Evolutionary conservation across 1,284 basidiomycete species (phyloP).

Genomic region (Heterobasidion occidentale): DNA sequence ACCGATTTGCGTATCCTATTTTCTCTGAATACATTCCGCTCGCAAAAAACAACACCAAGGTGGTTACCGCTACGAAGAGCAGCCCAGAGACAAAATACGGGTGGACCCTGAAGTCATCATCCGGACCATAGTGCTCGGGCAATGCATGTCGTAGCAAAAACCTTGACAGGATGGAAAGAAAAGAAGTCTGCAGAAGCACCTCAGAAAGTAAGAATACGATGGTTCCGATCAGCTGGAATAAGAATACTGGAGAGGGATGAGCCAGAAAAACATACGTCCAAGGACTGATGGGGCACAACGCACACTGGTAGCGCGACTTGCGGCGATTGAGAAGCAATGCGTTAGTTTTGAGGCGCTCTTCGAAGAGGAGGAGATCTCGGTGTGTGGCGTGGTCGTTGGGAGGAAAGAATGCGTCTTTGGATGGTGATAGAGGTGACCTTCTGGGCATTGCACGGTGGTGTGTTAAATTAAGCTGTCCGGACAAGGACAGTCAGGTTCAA

Average conservation of each 20-base stretch:
- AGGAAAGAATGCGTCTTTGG: slow-evolving; percentile 38
- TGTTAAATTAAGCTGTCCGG: neutral
- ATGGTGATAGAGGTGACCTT: slow-evolving; percentile 8
- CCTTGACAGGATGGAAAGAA: slow-evolving; percentile 59
- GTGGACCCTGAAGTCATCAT: slow-evolving; percentile 40
- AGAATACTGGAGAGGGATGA: slow-evolving; percentile 50
- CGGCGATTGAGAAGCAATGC: slow-evolving; percentile 75
- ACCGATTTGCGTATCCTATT: slow-evolving; percentile 95
- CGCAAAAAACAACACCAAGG: slow-evolving; percentile 91
- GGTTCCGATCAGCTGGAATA: slow-evolving; percentile 57
- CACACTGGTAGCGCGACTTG: slow-evolving; percentile 85
- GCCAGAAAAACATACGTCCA: neutral
- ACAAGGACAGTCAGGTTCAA: neutral
- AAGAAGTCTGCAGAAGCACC: slow-evolving; percentile 61
- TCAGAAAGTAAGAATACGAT: slow-evolving; percentile 71
- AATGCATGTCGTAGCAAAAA: slow-evolving; percentile 39
- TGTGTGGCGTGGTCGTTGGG: slow-evolving; percentile 71
- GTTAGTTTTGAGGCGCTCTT: slow-evolving; percentile 93
- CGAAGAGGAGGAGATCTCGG: slow-evolving; percentile 87
- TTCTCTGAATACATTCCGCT: slow-evolving; percentile 96
- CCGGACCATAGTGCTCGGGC: slow-evolving; percentile 36
- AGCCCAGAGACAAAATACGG: slow-evolving; percentile 72
- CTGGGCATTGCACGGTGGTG: slow-evolving; percentile 9
- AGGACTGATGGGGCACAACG: slow-evolving; percentile 22
- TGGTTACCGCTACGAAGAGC: slow-evolving; percentile 81